Conservation (phyloP, 2,329 filamentous ascomycete genomes). For the Ophiostoma perfectum region DNA sequence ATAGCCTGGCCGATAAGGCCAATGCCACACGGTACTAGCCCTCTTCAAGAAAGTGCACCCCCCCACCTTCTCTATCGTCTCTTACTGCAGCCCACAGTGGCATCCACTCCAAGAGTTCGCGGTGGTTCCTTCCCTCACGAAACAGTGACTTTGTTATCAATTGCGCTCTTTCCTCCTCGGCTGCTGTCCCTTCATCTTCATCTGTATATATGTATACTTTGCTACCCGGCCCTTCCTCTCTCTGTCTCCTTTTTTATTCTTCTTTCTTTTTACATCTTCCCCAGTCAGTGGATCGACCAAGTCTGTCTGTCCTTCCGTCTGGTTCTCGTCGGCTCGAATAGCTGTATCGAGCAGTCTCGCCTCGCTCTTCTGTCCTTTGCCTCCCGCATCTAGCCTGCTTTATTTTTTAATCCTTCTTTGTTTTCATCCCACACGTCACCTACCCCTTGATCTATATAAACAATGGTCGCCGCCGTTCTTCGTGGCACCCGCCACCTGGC, state of each 20-base stretch:
- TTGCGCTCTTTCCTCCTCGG: not conserved
- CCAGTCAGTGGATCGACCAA: constrained; percentile 13
- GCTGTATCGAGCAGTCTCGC: constrained; percentile 18
- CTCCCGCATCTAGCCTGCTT: constrained; percentile 7
- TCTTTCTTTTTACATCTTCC: constrained; percentile 11
- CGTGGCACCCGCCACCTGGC: constrained; percentile 20
- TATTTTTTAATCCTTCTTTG: not conserved
- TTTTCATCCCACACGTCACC: not conserved
- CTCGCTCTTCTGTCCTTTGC: not conserved
- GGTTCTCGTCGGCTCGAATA: constrained; percentile 21
- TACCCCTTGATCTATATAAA: constrained; percentile 18
- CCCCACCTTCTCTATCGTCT: not conserved
- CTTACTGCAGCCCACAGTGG: constrained; percentile 4
- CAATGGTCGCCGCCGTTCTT: constrained; percentile 23
- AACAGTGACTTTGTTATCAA: not conserved
- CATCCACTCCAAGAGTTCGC: constrained; percentile 1
- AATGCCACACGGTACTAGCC: constrained; percentile 3
- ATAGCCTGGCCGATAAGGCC: not conserved
- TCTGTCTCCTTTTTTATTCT: not conserved
- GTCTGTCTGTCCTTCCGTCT: not conserved
- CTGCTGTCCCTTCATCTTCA: no score
- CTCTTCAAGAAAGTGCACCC: not conserved
- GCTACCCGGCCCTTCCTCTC: not conserved
- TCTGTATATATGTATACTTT: constrained; percentile 1
- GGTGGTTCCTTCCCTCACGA: not conserved